Conservation (phyloP, 148 eudicot genomes). For the Hydrangea macrophylla region DNA sequence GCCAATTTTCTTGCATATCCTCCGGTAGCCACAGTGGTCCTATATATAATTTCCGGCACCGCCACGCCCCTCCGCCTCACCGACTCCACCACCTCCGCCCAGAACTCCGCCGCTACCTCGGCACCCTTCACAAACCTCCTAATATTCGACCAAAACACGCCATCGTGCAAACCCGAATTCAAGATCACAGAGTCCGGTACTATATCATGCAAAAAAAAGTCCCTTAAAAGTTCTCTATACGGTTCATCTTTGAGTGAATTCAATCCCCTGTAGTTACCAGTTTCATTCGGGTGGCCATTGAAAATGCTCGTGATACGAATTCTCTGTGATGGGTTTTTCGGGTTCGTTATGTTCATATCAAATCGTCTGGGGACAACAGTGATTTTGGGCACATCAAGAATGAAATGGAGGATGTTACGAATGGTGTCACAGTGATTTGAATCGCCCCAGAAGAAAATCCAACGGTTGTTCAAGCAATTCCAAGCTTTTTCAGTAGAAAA, state of each 20-base stretch:
- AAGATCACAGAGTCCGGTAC: conserved; percentile 72
- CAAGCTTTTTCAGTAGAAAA: conserved; percentile 52
- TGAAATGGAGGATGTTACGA: conserved; percentile 73
- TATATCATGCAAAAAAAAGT: conserved; percentile 46
- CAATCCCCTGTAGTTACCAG: conserved; percentile 69
- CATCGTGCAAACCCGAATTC: conserved; percentile 92
- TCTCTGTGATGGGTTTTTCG: conserved; percentile 42
- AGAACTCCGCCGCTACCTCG: conserved; percentile 66
- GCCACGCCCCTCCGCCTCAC: conserved; percentile 36
- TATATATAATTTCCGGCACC: conserved; percentile 50
- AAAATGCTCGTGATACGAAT: conserved; percentile 82
- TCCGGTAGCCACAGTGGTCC: conserved; percentile 85
- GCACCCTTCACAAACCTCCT: conserved; percentile 58
- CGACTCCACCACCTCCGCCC: conserved; percentile 51
- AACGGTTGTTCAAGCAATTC: conserved; percentile 64
- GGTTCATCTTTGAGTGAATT: conserved; percentile 60
- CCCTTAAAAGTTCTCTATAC: conserved; percentile 48
- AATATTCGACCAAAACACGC: conserved; percentile 62
- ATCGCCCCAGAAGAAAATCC: conserved; percentile 98
- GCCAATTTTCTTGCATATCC: conserved; percentile 72
- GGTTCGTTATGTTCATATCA: conserved; percentile 74
- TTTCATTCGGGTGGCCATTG: conserved; percentile 70
- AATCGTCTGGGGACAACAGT: conserved; percentile 51
- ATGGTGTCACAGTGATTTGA: conserved; percentile 93
- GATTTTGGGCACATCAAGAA: conserved; percentile 52